Conservation (phyloP, 768 basidiomycete species). For the Podaxis sp. region DNA sequence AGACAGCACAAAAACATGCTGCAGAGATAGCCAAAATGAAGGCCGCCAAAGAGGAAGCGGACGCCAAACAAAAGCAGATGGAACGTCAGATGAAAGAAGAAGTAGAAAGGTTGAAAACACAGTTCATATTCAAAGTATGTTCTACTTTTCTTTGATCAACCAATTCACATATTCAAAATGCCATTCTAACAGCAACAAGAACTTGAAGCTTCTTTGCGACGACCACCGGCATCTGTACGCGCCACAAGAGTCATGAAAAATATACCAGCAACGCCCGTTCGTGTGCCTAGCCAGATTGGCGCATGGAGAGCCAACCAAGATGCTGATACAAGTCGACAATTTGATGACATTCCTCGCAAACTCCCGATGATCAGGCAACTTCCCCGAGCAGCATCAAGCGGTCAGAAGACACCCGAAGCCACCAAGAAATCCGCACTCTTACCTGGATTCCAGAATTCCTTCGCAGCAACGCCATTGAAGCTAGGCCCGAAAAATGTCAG, state of each 20-base stretch:
- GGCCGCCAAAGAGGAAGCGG: slow-evolving; percentile 59
- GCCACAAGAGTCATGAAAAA: slow-evolving; percentile 37
- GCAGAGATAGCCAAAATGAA: slow-evolving; percentile 56
- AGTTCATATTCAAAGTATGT: slow-evolving; percentile 67
- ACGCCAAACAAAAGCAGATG: slow-evolving; percentile 51
- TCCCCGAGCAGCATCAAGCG: slow-evolving; percentile 19
- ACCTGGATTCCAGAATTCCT: slow-evolving; percentile 58
- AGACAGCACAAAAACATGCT: slow-evolving; percentile 62
- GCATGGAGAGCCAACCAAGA: slow-evolving; percentile 27
- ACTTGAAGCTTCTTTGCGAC: slow-evolving; percentile 55
- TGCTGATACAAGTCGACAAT: background rate
- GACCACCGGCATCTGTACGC: slow-evolving; percentile 45
- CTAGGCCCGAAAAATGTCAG: slow-evolving; percentile 23
- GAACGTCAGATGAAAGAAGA: slow-evolving; percentile 68
- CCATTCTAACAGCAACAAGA: slow-evolving; percentile 58
- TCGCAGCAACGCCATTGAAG: slow-evolving; percentile 40
- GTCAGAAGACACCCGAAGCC: slow-evolving; percentile 34
- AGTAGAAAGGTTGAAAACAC: slow-evolving; percentile 67
- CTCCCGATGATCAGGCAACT: background rate
- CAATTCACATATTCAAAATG: background rate
- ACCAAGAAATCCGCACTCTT: slow-evolving; percentile 33
- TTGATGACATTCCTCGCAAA: slow-evolving; percentile 38
- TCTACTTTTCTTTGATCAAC: background rate
- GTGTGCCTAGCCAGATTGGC: slow-evolving; percentile 39
- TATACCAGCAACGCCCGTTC: slow-evolving; percentile 38